These are phyloP conservation scores for Suillus variegatus DNA, from an alignment of 768 basidiomycete genomes.

Conservation along the genomic window DNA sequence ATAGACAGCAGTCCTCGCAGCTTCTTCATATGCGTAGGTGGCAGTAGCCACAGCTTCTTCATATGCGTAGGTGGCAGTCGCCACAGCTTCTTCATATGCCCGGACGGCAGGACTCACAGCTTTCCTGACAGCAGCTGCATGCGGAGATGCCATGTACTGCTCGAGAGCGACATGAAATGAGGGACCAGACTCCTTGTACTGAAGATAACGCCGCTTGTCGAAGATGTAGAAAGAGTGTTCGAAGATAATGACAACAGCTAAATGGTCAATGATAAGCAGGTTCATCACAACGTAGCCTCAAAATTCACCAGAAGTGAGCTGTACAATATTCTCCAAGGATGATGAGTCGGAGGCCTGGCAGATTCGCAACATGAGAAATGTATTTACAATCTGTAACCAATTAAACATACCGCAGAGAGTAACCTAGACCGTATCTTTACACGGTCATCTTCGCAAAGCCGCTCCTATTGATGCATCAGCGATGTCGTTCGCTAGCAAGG, in stretches of 20 bases:
- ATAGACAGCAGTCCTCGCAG: no score
- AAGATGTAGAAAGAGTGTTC: background rate
- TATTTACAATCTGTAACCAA: background rate
- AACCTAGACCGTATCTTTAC: background rate
- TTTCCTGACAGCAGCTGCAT: background rate
- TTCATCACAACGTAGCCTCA: background rate
- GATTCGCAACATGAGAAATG: background rate
- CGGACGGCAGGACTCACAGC: background rate
- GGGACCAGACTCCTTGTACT: background rate
- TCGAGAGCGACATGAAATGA: background rate
- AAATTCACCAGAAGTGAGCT: background rate
- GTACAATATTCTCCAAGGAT: background rate
- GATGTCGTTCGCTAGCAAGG: no score
- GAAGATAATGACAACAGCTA: background rate
- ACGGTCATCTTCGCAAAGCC: no score
- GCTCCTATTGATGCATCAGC: no score
- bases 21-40: no score
- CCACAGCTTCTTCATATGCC: background rate
- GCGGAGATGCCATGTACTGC: background rate
- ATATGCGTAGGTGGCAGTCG: no score
- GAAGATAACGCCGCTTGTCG: background rate
- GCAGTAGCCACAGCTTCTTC: no score
- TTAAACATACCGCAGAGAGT: background rate
- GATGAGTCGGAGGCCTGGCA: background rate
- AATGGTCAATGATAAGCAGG: background rate